These are phyloP conservation scores for Starmerella tilneyi DNA, from an alignment of 805 yeast species.

Conservation along the genomic window DNA sequence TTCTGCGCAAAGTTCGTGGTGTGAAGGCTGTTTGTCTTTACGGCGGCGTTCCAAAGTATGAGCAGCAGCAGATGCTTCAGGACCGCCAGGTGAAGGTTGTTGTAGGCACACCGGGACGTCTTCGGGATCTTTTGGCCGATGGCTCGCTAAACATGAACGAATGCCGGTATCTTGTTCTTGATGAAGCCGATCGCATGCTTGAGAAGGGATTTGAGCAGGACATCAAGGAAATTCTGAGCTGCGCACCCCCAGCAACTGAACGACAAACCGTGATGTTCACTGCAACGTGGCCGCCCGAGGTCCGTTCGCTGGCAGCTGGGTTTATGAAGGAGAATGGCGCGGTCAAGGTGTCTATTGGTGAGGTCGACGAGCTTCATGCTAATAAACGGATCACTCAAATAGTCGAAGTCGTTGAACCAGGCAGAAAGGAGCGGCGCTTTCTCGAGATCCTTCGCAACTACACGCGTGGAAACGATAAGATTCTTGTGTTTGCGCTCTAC, in stretches of 20 bases:
- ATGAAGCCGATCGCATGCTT: conserved; percentile 98
- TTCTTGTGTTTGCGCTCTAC: conserved; percentile 85
- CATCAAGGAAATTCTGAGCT: conserved; percentile 69
- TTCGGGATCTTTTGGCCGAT: conserved; percentile 81
- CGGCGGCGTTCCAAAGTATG: conserved; percentile 96
- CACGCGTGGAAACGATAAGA: conserved; percentile 52
- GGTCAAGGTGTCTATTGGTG: conserved; percentile 86
- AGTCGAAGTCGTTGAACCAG: conserved; percentile 83
- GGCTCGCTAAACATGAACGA: conserved; percentile 61
- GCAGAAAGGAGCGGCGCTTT: conserved; percentile 67
- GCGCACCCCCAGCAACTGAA: conserved; percentile 35
- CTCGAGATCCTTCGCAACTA: conserved; percentile 63
- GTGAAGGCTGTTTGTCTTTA: conserved; percentile 74
- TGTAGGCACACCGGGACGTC: conserved; percentile 97
- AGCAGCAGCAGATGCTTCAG: conserved; percentile 58
- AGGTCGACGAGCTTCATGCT: conserved; percentile 87
- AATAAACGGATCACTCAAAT: conserved; percentile 87
- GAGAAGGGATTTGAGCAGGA: conserved; percentile 98
- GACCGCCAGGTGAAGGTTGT: conserved; percentile 57
- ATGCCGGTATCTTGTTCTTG: conserved; percentile 74
- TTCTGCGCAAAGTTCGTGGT: conserved; percentile 49
- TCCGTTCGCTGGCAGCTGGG: conserved; percentile 76
- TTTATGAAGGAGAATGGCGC: conserved; percentile 61
- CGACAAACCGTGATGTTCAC: conserved; percentile 97
- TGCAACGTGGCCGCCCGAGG: conserved; percentile 99